A percentile compares a stretch with the other conserved stretches of the same genome.
Evolutionary conservation across 441 rosid genomes (phyloP).

Genomic region (Lepidium campestre): DNA sequence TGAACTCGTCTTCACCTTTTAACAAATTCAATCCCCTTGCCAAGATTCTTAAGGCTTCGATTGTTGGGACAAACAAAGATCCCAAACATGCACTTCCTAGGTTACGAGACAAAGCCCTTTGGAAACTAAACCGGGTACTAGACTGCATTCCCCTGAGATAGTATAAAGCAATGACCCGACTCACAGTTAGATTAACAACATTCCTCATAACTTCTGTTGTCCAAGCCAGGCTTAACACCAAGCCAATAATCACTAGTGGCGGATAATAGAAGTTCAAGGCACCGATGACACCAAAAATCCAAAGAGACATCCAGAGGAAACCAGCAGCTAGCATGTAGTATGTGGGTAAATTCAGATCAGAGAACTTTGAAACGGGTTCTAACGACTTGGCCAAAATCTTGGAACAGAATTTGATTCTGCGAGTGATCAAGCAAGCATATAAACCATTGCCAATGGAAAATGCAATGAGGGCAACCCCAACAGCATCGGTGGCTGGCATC

Average conservation of each 20-base stretch:
- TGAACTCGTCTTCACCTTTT: slow-evolving; percentile 93
- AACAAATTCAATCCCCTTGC: slow-evolving; percentile 89
- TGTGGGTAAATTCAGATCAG: slow-evolving; percentile 68
- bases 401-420: slow-evolving; percentile 51
- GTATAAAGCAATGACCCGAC: slow-evolving; percentile 72
- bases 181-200: slow-evolving; percentile 75
- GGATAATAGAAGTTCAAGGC: slow-evolving; percentile 63
- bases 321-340: slow-evolving; percentile 81
- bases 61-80: slow-evolving; percentile 78
- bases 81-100: slow-evolving; percentile 97
- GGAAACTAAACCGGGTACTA: slow-evolving; percentile 72
- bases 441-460: slow-evolving; percentile 84
- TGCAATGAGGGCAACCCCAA: slow-evolving; percentile 69
- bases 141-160: slow-evolving; percentile 92
- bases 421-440: slow-evolving; percentile 86
- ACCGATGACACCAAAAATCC: slow-evolving; percentile 86
- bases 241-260: slow-evolving; percentile 48
- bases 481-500: slow-evolving; percentile 65
- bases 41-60: slow-evolving; percentile 76
- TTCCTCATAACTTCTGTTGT: slow-evolving; percentile 92
- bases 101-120: slow-evolving; percentile 67
- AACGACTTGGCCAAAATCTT: slow-evolving; percentile 58
- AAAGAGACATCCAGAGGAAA: slow-evolving; percentile 91
- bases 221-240: slow-evolving; percentile 70
- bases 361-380: slow-evolving; percentile 65